Conservation (phyloP, 345 rosid genomes). For the Cochlearia excelsa region DNA sequence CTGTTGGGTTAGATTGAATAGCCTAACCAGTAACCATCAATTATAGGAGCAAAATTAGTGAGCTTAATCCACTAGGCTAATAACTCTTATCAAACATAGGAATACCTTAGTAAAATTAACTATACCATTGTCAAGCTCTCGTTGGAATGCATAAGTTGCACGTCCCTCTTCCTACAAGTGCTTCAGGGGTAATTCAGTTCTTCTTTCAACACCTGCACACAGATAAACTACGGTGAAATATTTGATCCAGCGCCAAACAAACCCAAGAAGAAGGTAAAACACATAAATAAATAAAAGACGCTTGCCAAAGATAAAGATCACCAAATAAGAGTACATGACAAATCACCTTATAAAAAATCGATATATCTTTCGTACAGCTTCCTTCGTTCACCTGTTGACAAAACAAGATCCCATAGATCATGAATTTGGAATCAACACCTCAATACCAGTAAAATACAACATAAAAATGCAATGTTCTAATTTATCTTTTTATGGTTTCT, state of each 20-base stretch:
- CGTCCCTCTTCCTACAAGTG: constrained; percentile 97
- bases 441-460: constrained; percentile 12
- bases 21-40: constrained; percentile 66
- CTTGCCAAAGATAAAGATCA: constrained; percentile 12
- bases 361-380: constrained; percentile 71
- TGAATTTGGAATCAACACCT: constrained; percentile 11
- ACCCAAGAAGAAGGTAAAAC: constrained; percentile 2
- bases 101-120: constrained; percentile 85
- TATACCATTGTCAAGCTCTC: constrained; percentile 83
- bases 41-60: constrained; percentile 11
- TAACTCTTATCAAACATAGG: constrained; percentile 9
- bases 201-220: constrained; percentile 68
- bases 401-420: constrained; percentile 22
- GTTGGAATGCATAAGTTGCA: constrained; percentile 87
- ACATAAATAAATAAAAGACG: constrained; percentile 6
- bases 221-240: constrained; percentile 6
- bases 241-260: constrained; percentile 1
- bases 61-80: constrained; percentile 21
- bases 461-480: neutral
- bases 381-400: constrained; percentile 91
- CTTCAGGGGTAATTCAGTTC: constrained; percentile 90
- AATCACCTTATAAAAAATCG: constrained; percentile 85
- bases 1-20: constrained; percentile 77
- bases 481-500: neutral
- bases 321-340: constrained; percentile 10